These are phyloP conservation scores for Suhomyces choctaworum DNA, from an alignment of 1,139 yeast genomes.

Conservation along the genomic window DNA sequence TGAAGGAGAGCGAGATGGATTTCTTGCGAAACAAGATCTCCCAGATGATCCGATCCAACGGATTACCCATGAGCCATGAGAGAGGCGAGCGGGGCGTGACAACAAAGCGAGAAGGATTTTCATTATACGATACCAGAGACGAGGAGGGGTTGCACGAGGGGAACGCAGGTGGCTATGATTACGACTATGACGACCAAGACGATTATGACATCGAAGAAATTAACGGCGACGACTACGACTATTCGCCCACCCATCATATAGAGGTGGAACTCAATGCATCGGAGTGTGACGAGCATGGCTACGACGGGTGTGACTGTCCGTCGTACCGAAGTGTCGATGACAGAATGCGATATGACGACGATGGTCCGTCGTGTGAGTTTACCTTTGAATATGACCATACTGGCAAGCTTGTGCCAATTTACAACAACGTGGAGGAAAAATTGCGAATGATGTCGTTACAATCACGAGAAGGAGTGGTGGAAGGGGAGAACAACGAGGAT, in stretches of 20 bases:
- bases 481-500: constrained; percentile 12
- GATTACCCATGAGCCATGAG: constrained; percentile 11
- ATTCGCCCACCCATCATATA: constrained; percentile 38
- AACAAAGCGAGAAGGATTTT: constrained; percentile 30
- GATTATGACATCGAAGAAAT: constrained; percentile 44
- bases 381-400: constrained; percentile 46
- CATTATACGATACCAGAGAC: constrained; percentile 42
- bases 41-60: constrained; percentile 23
- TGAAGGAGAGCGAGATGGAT: constrained; percentile 36
- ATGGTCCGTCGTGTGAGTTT: constrained; percentile 37
- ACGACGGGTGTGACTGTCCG: constrained; percentile 35
- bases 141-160: constrained; percentile 44
- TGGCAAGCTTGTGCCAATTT: constrained; percentile 47
- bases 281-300: constrained; percentile 35
- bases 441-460: constrained; percentile 31
- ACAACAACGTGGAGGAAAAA: constrained; percentile 43
- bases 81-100: neutral
- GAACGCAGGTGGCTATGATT: constrained; percentile 24
- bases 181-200: constrained; percentile 28
- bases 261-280: constrained; percentile 44
- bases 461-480: constrained; percentile 12
- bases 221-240: constrained; percentile 27
- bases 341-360: constrained; percentile 17
- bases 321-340: constrained; percentile 19
- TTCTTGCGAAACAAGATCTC: constrained; percentile 32